These are phyloP conservation scores for Erucastrum elatum DNA, from an alignment of 345 rosid genomes.

Conservation along the genomic window DNA sequence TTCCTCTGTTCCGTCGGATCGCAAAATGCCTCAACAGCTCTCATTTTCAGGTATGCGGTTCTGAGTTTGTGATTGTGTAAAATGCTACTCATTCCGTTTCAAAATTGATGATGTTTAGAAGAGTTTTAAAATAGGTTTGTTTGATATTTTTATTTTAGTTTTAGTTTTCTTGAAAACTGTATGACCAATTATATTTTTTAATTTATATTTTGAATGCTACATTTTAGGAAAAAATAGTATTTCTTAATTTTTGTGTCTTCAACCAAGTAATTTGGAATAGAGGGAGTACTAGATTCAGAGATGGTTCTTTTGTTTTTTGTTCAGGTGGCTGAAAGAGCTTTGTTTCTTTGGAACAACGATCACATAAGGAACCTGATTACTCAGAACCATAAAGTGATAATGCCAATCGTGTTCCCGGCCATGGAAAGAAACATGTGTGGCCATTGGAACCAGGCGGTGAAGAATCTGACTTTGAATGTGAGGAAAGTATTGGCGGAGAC, in stretches of 20 bases:
- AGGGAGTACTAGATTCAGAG: not conserved
- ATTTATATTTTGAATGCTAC: too few species aligned
- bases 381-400: slow-evolving; percentile 49
- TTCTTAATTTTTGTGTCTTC: too few species aligned
- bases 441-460: slow-evolving; percentile 71
- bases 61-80: not conserved
- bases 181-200: too few species aligned
- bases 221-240: too few species aligned
- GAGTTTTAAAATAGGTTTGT: too few species aligned
- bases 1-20: slow-evolving; percentile 63
- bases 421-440: slow-evolving; percentile 54
- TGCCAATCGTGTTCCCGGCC: slow-evolving; percentile 62
- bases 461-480: slow-evolving; percentile 59
- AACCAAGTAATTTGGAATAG: too few species aligned
- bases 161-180: too few species aligned
- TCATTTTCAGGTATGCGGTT: slow-evolving; percentile 69
- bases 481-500: slow-evolving; percentile 58
- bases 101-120: too few species aligned
- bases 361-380: slow-evolving; percentile 56
- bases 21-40: slow-evolving; percentile 69
- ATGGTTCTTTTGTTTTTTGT: not conserved
- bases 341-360: slow-evolving; percentile 66
- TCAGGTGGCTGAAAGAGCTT: slow-evolving; percentile 70
- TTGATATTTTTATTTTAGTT: too few species aligned
- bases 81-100: not conserved